Base-by-base conservation (phyloP, 768 basidiomycete species). In the Hypsizygus marmoreus region DNA sequence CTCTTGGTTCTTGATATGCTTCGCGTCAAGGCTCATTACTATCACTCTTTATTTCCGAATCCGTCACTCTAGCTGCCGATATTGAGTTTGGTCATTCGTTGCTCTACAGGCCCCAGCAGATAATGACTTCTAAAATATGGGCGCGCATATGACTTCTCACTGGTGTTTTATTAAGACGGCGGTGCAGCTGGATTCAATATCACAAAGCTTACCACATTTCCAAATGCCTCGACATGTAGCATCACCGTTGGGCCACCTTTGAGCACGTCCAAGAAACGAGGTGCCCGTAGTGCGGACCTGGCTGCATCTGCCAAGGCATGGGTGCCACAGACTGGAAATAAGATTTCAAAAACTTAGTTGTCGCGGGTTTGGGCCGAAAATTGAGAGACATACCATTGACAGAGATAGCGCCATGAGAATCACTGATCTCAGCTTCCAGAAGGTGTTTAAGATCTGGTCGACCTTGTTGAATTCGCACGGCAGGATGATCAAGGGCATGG, bases 211-310 rank as follows among this genome's bases (percentile, higher is more conserved):
- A 60, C 57, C 41, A 59, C 54, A 24, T 58, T 66, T 13, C 72
- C 73, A 40, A 73, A 75, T 0, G 70, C 66, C 54, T 80, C 79
- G 7, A 79, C 63, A 51, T 76, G 72, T 19, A 80, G 56, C 8
- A 61, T 51, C 8, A 79, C 68, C 31, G 67, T 74, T 24, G 77
- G 72, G 2, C 73, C 77, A 4, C 77, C 77, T 23, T 61, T 61
- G 23, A 76, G 47, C 6, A 77, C 57, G 25, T 68, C 71, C 54
- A 59, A 14, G 10, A 61, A 58, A 2, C 73, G 60, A 8, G 70
- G 69, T 9, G 62, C 55, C 8, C 73, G 64, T 41, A 82, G 41
- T 1, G 73, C 72, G 0, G 50, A 43, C 4, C 73, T 68, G 14
- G 75, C 77, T 1, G 64, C 56, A 23, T 61, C 53, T 1, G 71